Conservation (phyloP, 345 rosid genomes). For the Populus pruinosa region DNA sequence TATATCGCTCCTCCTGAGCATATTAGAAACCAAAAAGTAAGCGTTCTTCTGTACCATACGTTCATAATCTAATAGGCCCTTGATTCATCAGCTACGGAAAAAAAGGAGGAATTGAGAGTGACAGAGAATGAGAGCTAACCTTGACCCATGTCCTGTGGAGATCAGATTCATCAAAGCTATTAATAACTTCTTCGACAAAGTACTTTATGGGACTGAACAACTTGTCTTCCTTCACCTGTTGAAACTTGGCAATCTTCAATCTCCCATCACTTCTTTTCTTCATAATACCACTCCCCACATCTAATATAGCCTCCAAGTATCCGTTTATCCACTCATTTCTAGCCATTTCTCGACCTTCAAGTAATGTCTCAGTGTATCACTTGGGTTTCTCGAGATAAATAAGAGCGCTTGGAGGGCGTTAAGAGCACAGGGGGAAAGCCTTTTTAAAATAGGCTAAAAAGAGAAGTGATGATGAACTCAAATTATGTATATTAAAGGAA, state of each 20-base stretch:
- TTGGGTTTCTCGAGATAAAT: neutral
- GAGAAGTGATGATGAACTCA: too few relatives aligned
- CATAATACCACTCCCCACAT: slow-evolving; percentile 49
- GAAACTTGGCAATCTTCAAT: slow-evolving; percentile 46
- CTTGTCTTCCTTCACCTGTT: slow-evolving; percentile 43
- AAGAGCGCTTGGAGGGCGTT: too few relatives aligned
- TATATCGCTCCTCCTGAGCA: too few relatives aligned
- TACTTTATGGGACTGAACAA: slow-evolving; percentile 71
- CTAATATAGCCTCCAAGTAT: slow-evolving; percentile 81
- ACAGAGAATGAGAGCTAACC: slow-evolving; percentile 31
- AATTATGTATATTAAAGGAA: too few relatives aligned
- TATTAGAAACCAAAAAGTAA: too few relatives aligned
- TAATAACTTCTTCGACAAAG: slow-evolving; percentile 84
- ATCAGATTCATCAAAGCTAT: slow-evolving; percentile 77
- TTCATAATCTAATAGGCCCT: too few relatives aligned
- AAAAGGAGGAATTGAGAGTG: neutral
- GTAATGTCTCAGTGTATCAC: neutral
- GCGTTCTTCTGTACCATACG: too few relatives aligned
- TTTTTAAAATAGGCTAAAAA: too few relatives aligned
- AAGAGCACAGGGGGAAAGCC: too few relatives aligned
- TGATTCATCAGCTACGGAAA: too few relatives aligned
- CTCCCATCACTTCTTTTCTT: slow-evolving; percentile 48
- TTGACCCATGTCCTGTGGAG: slow-evolving; percentile 87
- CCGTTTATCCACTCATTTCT: slow-evolving; percentile 90
- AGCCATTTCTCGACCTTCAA: slow-evolving; percentile 44